phyloP scores from a whole-genome alignment of 108 stramenopile species.

The Discostella stelligeroides region DNA sequence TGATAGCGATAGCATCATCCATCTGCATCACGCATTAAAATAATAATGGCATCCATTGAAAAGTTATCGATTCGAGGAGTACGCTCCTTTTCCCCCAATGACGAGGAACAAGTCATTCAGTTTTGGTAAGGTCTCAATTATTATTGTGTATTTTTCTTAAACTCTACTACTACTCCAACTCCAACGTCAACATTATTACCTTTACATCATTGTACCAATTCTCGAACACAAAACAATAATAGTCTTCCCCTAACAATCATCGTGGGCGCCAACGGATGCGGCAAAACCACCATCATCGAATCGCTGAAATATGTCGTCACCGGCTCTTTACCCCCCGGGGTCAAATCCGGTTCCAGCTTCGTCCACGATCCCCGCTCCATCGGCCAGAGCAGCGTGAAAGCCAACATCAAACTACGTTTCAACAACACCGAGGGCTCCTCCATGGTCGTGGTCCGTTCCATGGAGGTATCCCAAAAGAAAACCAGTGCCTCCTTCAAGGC shows the following conservation, averaged over 20 bases:
- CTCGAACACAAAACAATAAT: too few species aligned
- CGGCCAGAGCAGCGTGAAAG: constrained; percentile 75
- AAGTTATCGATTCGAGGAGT: constrained; percentile 97
- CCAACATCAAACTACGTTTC: constrained; percentile 88
- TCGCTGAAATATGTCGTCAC: constrained; percentile 97
- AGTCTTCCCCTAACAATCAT: constrained; percentile 97
- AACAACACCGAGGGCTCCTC: constrained; percentile 68
- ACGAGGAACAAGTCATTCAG: constrained; percentile 94
- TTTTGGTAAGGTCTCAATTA: constrained; percentile 64
- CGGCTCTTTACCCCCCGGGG: constrained; percentile 93
- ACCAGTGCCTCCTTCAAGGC: constrained; percentile 85
- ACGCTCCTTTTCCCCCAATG: constrained; percentile 94
- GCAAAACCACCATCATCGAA: constrained; percentile 99
- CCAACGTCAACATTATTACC: too few species aligned
- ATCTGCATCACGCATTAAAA: too few species aligned
- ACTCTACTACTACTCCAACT: too few species aligned
- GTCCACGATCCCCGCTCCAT: constrained; percentile 92
- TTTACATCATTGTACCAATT: too few species aligned
- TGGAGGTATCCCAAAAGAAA: constrained; percentile 93
- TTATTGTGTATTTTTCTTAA: too few species aligned
- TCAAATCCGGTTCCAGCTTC: constrained; percentile 88
- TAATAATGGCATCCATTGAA: constrained; percentile 89
- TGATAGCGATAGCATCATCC: constrained; percentile 74
- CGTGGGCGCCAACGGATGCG: constrained; percentile 90
- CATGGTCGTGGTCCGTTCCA: constrained; percentile 89